Percentiles rank a stretch among this genome's conserved stretches.
phyloP scores from a whole-genome alignment of 176 grass and related monocot genomes.

The Poa annua region DNA sequence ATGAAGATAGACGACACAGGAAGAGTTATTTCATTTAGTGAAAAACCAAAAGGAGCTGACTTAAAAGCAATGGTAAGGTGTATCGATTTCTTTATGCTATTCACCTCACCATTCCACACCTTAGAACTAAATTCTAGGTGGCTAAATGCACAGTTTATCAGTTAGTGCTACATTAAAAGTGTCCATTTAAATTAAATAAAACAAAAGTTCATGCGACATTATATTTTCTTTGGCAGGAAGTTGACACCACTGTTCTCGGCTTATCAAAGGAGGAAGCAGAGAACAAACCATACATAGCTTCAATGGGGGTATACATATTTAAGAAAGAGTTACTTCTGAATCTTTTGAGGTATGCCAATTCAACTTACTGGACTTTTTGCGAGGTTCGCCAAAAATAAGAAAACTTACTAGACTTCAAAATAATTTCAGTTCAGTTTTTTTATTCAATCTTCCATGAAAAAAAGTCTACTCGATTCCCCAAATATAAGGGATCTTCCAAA shows the following conservation, averaged over 20 bases:
- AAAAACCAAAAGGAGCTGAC: constrained; percentile 87
- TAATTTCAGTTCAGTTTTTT: not conserved
- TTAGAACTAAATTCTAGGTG: not conserved
- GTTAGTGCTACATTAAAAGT: not conserved
- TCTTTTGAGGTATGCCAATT: constrained; percentile 79
- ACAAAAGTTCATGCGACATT: constrained; percentile 2
- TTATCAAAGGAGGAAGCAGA: constrained; percentile 72
- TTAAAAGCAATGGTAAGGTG: constrained; percentile 85
- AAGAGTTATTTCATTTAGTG: constrained; percentile 82
- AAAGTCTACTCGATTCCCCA: not conserved
- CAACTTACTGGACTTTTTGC: constrained; percentile 22
- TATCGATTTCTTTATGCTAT: not conserved
- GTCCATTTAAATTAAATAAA: not conserved
- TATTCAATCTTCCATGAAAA: not conserved
- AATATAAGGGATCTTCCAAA: not conserved
- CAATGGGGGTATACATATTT: constrained; percentile 87
- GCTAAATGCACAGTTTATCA: not conserved
- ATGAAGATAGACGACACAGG: constrained; percentile 84
- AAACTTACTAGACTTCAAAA: not conserved
- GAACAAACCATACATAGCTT: constrained; percentile 93
- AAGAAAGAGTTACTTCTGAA: constrained; percentile 93
- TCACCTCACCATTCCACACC: not conserved
- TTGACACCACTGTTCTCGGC: constrained; percentile 85
- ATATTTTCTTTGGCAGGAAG: constrained; percentile 51
- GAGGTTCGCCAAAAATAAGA: not conserved